Evolutionary conservation across 179 eudicot genomes (phyloP), one percentile per base, ranked within the genome.

Genomic region (Spinacia oleracea): DNA sequence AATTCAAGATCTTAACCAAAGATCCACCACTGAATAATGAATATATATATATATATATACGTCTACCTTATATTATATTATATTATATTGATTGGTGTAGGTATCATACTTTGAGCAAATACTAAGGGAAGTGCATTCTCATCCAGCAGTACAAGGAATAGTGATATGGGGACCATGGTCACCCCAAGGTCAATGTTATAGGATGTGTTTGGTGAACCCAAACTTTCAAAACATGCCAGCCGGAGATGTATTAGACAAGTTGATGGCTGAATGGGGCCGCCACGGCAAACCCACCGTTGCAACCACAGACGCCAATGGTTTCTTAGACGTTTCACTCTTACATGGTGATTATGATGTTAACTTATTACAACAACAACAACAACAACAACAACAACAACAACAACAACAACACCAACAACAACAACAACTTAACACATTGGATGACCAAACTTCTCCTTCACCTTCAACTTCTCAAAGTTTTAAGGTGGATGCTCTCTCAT

Each of bases 161-260:
- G 70, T 90, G 40, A 25, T 91, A 2, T 91, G 93, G 92, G 64
- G 83, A 51, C 87, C 85, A 45, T 84, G 87, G 89, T 59, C 64
- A 11, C 87, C 88, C 10, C 59, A 73, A 34, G 92, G 88, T 2
- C 66, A 80, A 66, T 89, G 92, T 55, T 87, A 83, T 25, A 31
- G n/a, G 5, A 86, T 88, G 92, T 87, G 92, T 40, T 77, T 91
- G 74, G 88, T 88, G 1, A 87, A 90, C 70, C 71, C 85, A 46
- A 86, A 84, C 60, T 91, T 90, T 80, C 78, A 69, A 9, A 90
- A 90, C 77, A 72, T 89, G 27, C 82, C 92, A 0, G 70, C 89
- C 1, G 96, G 96, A 0, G 83, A 83, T 48, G 89, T 90, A 6
- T 83, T 91, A 0, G 96, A 89, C 76, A 89, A 83, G 68, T 9